Evolutionary conservation across 1,284 basidiomycete species (phyloP), one percentile per base, ranked within the genome.

Genomic region (Ustilago xerochloae): DNA sequence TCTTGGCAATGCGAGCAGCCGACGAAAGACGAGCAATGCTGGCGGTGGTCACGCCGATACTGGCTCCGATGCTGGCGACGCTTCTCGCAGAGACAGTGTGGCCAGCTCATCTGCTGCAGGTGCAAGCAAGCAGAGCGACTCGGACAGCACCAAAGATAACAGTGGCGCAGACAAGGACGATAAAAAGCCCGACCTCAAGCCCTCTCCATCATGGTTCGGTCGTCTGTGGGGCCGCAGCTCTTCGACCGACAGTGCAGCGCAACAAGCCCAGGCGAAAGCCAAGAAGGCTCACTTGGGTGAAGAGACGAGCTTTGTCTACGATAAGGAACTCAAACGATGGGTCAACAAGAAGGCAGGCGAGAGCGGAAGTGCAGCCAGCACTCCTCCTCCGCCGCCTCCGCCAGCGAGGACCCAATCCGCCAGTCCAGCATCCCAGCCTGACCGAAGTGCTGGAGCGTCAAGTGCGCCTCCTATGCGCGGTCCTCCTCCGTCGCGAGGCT

Each of bases 291-390:
- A 93, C 77, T 88, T 99, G 22, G 97, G 97, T 18, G 93, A 99
- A 80, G 90, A 96, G 82, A 93, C 89, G 30, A 88, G 90, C 46
- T 96, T 99, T 86, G 92, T 94, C 77, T 99, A 93, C 84, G 97
- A 99, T 85, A 91, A 92, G 79, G 94, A 97, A 22, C 88, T 92
- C 69, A 97, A 97, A 85, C 89, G 91, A 68, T 99, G 97, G 97
- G 91, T 99, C 20, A 95, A 97, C 85, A 95, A 92, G 86, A 94
- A 92, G 86, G 93, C 73, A 41, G 64, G 83, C 59, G 57, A 79
- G 64, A 22, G 85, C 10, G 70, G 59, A 16, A 55, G 56, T n/a
- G 51, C 68, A 7, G 60, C 78, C 1, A 65, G 65, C 12, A 60
- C 80, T 16, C 49, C 79, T 8, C 66, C 79, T 16, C 81, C 81